phyloP scores from a whole-genome alignment of 768 basidiomycete species.

The Auricularia cornea region DNA sequence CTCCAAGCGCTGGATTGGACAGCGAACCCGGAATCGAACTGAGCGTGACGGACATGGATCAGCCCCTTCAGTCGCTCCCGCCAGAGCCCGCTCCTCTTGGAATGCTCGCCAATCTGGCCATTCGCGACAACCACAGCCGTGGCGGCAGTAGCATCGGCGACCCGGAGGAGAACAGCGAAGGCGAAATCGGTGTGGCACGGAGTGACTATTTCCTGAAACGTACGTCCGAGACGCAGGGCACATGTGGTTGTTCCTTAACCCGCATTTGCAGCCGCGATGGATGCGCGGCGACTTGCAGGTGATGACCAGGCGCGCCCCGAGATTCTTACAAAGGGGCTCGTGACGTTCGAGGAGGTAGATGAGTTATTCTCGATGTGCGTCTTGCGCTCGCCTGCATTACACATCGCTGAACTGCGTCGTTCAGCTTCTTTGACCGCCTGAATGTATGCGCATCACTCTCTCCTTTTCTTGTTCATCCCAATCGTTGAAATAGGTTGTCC shows the following conservation, averaged over 20 bases:
- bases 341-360: slow-evolving; percentile 70
- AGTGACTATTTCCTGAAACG: slow-evolving; percentile 2
- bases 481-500: slow-evolving; percentile 37
- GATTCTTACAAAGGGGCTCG: slow-evolving; percentile 71
- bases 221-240: background rate
- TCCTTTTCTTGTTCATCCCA: background rate
- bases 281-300: slow-evolving; percentile 61
- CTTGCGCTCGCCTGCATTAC: background rate
- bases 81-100: slow-evolving; percentile 70
- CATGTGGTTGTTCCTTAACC: background rate
- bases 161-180: slow-evolving; percentile 1
- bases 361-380: slow-evolving; percentile 78
- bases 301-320: slow-evolving; percentile 67
- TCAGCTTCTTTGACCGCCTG: slow-evolving; percentile 54
- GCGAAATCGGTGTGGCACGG: slow-evolving; percentile 1
- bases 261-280: background rate
- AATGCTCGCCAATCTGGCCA: slow-evolving; percentile 60
- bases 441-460: slow-evolving; percentile 3
- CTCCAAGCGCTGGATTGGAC: background rate
- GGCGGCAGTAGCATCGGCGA: slow-evolving; percentile 9
- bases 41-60: background rate
- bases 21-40: background rate
- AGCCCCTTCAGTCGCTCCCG: slow-evolving; percentile 31
- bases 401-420: slow-evolving; percentile 2
- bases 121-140: slow-evolving; percentile 42